These are phyloP conservation scores for Fusarium sp. DNA, from an alignment of 2,329 filamentous ascomycete species.

Conservation along the genomic window DNA sequence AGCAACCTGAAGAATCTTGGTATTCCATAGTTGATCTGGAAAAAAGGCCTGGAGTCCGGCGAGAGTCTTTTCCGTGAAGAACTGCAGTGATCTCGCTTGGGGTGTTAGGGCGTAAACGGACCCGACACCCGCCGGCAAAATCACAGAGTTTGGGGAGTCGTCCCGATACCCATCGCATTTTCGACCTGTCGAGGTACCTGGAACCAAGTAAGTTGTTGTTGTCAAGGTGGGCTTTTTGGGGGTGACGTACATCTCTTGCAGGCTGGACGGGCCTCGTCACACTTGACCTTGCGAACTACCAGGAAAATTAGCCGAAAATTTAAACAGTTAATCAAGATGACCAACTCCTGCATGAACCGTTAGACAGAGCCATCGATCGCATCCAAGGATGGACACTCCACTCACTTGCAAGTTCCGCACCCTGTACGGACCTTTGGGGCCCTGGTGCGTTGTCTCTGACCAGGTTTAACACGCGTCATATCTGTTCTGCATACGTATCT, in stretches of 20 bases:
- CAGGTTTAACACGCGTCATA: slow-evolving; percentile 25
- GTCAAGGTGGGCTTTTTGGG: not conserved
- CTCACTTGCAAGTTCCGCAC: slow-evolving; percentile 28
- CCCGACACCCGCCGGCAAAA: not conserved
- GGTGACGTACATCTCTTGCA: slow-evolving; percentile 10
- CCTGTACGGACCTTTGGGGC: slow-evolving; percentile 18
- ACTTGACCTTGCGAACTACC: slow-evolving; percentile 24
- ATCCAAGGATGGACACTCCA: too few relatives aligned
- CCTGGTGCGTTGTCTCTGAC: slow-evolving; percentile 5
- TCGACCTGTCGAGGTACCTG: slow-evolving; percentile 22
- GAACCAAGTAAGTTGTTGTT: not conserved
- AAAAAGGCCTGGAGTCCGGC: slow-evolving; percentile 26
- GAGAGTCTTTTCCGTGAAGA: slow-evolving; percentile 26
- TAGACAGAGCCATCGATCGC: too few relatives aligned
- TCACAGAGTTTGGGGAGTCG: fast-evolving
- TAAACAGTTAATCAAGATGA: fast-evolving
- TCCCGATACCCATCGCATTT: slow-evolving; percentile 20
- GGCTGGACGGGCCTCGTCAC: slow-evolving; percentile 13
- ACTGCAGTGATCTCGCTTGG: slow-evolving; percentile 17
- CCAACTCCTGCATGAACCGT: slow-evolving; percentile 18
- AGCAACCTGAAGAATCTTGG: slow-evolving; percentile 11
- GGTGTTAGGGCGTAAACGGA: not conserved
- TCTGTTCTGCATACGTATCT: not conserved
- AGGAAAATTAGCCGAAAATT: fast-evolving
- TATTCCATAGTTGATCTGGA: slow-evolving; percentile 18